Conservation (phyloP, 2,329 filamentous ascomycete genomes). For the Paraphaeosphaeria minitans region DNA sequence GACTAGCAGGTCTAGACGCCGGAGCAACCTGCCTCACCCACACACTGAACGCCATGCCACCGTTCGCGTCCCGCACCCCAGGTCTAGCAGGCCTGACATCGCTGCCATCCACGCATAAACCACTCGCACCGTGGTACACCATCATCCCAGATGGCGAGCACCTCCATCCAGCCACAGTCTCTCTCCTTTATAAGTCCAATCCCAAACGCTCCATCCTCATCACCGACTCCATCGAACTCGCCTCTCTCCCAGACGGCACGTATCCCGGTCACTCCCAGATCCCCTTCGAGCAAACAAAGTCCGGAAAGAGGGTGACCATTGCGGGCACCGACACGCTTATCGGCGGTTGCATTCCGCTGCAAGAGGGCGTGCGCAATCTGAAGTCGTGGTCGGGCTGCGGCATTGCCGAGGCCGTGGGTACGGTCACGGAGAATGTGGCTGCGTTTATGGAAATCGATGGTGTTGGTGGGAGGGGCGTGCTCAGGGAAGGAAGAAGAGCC, state of each 20-base stretch:
- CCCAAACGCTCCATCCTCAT: slow-evolving; percentile 57
- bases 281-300: slow-evolving; percentile 55
- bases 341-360: slow-evolving; percentile 58
- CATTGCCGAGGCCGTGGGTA: slow-evolving; percentile 55
- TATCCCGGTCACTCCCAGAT: slow-evolving; percentile 61
- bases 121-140: slow-evolving; percentile 54
- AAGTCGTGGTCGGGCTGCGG: slow-evolving; percentile 54
- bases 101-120: slow-evolving; percentile 26
- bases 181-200: slow-evolving; percentile 55
- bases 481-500: slow-evolving; percentile 53
- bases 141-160: slow-evolving; percentile 62
- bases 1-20: slow-evolving; percentile 51
- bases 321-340: slow-evolving; percentile 60
- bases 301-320: slow-evolving; percentile 56
- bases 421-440: slow-evolving; percentile 58
- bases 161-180: slow-evolving; percentile 57
- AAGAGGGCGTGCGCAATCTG: slow-evolving; percentile 57
- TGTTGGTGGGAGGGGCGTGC: slow-evolving; percentile 48
- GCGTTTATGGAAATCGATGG: slow-evolving; percentile 55
- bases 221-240: slow-evolving; percentile 61
- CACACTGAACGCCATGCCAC: slow-evolving; percentile 61
- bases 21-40: slow-evolving; percentile 61
- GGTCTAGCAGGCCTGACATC: slow-evolving; percentile 55
- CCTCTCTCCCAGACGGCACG: slow-evolving; percentile 57
- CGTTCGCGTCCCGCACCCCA: slow-evolving; percentile 57